Base-by-base conservation (phyloP, 768 basidiomycete genomes). In the Kwoniella dendrophila region DNA sequence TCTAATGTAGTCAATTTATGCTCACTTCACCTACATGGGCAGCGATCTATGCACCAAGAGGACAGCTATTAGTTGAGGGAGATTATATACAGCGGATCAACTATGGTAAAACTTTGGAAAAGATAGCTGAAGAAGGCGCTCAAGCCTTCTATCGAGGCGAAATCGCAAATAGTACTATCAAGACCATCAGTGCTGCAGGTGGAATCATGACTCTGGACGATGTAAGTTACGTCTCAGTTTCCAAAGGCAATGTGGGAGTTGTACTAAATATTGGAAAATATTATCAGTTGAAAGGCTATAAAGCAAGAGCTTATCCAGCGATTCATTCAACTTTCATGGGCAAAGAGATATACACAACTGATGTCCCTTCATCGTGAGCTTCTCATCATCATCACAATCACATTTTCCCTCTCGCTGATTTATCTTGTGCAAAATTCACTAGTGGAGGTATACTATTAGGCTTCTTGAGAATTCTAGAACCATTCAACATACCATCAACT, bases 401-500 rank as follows among this genome's bases (percentile, higher is more conserved):
- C 33, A 27, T 36, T 34, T 27, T 4, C 5, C 27, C 32, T 18
- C 50, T 20, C 12, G 43, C 52, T 41, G 27, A n/a, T 44, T 38
- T 30, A 20, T 27, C 27, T 20, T 6, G 18, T 44, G 20, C 24
- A 14, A 41, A 4, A 38, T 40, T 33, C 24, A 7, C 47, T 8
- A 88, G 88, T 11, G 94, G 95, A 4, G 88, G 90, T 6, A 90
- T 90, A n/a, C 81, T 98, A 41, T 80, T 96, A 40, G 89, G 92
- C 74, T 89, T 97, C 84, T 81, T 98, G n/a, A 96, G 97, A 74
- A 76, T 93, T 20, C 80, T 95, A 47, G 93, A 96, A 73, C 82
- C 84, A n/a, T 97, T 85, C 68, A 69, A 73, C 18, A 59, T 76
- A 40, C 48, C 62, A 3, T 52, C 47, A n/a, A 36, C 36, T 30